A percentile compares a stretch with the other conserved stretches of the same genome.
phyloP scores from a whole-genome alignment of 176 grass and related monocot species.

The Miscanthus lutarioriparius region DNA sequence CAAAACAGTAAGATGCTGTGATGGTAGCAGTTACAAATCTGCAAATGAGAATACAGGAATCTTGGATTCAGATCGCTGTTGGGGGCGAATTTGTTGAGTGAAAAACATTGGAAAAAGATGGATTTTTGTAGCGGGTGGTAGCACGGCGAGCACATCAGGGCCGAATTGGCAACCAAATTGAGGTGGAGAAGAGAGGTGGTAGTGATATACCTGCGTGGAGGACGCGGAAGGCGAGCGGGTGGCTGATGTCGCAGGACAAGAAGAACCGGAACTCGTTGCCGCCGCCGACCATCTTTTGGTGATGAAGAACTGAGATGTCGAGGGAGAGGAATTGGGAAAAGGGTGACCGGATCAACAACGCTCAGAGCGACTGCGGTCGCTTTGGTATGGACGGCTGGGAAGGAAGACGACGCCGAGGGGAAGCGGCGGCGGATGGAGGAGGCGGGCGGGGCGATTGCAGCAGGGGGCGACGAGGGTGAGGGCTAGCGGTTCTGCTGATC shows the following conservation, averaged over 20 bases:
- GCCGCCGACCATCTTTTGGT: slow-evolving; percentile 10
- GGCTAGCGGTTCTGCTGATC: background rate
- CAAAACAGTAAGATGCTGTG: background rate
- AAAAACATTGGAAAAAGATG: background rate
- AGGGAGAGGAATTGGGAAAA: too few relatives aligned
- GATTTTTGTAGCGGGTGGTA: background rate
- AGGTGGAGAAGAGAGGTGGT: background rate
- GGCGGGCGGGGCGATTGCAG: background rate
- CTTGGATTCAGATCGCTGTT: background rate
- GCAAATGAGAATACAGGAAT: background rate
- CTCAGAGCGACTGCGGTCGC: background rate
- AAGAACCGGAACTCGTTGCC: slow-evolving; percentile 80
- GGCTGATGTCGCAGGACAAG: slow-evolving; percentile 90
- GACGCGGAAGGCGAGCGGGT: slow-evolving; percentile 75
- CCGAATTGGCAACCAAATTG: background rate
- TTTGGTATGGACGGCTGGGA: background rate
- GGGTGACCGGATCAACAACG: background rate
- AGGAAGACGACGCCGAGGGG: background rate
- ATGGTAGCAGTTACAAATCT: background rate
- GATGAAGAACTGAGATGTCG: background rate
- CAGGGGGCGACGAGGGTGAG: background rate
- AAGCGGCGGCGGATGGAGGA: background rate
- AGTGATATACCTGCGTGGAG: slow-evolving; percentile 36
- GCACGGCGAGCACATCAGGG: background rate
- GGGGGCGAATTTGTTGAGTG: background rate